Conservation (phyloP, 306 rosid genomes). For the Quercus agrifolia region DNA sequence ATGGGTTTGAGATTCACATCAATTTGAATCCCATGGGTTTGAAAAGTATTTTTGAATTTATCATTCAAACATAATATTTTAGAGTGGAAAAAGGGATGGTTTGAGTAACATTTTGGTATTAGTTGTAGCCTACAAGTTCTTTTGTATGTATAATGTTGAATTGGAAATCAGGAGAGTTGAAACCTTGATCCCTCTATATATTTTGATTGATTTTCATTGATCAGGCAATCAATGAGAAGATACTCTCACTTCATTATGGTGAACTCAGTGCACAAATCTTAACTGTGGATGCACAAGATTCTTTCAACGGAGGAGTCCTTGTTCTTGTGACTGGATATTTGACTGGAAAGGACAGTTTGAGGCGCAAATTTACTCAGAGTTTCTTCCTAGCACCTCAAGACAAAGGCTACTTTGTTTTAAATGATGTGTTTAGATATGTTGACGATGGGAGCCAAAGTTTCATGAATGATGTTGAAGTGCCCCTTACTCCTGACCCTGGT, state of each 20-base stretch:
- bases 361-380: slow-evolving; percentile 67
- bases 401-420: slow-evolving; percentile 81
- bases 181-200: neutral
- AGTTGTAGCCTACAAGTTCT: neutral
- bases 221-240: slow-evolving; percentile 84
- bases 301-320: slow-evolving; percentile 66
- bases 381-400: slow-evolving; percentile 97
- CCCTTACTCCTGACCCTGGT: slow-evolving; percentile 44
- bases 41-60: too few species aligned
- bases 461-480: slow-evolving; percentile 33
- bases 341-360: slow-evolving; percentile 52
- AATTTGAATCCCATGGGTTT: too few species aligned
- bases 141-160: neutral
- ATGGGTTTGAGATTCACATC: too few species aligned
- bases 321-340: slow-evolving; percentile 85
- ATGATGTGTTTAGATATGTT: slow-evolving; percentile 82
- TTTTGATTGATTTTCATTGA: neutral
- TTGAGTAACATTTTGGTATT: neutral
- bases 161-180: neutral
- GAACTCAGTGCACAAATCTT: slow-evolving; percentile 51
- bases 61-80: too few species aligned
- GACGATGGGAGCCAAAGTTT: slow-evolving; percentile 44
- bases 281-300: slow-evolving; percentile 89
- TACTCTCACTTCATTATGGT: slow-evolving; percentile 56
- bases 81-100: neutral